These are phyloP conservation scores for Pleurozium schreberi DNA, from an alignment of 225 moss, liverwort and hornwort species.

Conservation along the genomic window DNA sequence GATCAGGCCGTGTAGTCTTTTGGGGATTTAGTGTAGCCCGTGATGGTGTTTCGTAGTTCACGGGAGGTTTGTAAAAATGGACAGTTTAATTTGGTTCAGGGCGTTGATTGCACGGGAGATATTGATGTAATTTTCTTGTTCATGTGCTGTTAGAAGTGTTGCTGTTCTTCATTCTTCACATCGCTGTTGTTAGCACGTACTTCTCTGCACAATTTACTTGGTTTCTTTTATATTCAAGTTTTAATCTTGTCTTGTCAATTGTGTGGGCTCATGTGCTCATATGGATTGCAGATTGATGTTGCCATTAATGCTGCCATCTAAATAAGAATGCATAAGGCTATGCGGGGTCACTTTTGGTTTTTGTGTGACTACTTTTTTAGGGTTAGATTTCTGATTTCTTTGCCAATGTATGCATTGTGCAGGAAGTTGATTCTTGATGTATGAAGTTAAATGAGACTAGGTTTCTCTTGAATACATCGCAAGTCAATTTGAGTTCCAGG, in stretches of 20 bases:
- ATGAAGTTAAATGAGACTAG: too few species aligned
- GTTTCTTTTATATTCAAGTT: not conserved
- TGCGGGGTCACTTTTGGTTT: too few species aligned
- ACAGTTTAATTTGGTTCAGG: not conserved
- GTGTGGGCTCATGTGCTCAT: not conserved
- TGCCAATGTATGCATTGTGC: too few species aligned
- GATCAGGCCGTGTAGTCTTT: not conserved
- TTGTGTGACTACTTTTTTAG: too few species aligned
- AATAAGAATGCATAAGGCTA: too few species aligned
- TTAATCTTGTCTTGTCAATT: not conserved
- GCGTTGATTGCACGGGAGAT: not conserved
- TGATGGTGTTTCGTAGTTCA: not conserved
- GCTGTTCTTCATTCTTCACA: not conserved
- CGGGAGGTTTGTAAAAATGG: not conserved
- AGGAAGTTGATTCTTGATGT: too few species aligned
- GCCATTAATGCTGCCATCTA: constrained; percentile 99
- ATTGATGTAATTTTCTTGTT: not conserved
- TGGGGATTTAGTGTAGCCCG: not conserved
- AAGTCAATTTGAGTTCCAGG: too few species aligned
- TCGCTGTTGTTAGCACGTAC: not conserved
- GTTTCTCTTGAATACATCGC: too few species aligned
- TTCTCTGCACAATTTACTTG: not conserved
- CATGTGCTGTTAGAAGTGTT: not conserved
- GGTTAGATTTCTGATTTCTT: too few species aligned
- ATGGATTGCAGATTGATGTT: constrained; percentile 75